Base-by-base conservation (phyloP, 345 rosid genomes). In the Sisymbrium altissimum region DNA sequence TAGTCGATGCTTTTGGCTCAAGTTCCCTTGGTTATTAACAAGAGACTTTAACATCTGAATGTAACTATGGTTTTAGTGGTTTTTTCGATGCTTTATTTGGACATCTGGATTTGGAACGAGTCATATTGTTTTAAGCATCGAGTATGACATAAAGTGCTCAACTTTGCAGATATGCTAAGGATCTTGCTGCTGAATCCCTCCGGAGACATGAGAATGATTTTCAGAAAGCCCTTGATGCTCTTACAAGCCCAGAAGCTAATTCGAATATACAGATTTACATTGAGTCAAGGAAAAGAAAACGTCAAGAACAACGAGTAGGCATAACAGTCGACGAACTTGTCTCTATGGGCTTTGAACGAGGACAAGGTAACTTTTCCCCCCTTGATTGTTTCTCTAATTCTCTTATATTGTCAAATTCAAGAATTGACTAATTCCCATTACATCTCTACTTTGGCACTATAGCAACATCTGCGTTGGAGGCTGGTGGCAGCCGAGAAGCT, bases 271-370 rank as follows among this genome's bases (percentile, higher is more conserved):
- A 89, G 91, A 68, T 69, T 67, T 77, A 81, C 81, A 86, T 91
- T 66, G 97, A 85, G 61, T 80, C 96, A 1, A 84, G 86, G 78
- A 91, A 87, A 85, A 80, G 88, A 66, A 89, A 89, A 84, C 81
- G 96, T 40, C 81, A 72, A 54, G 71, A 81, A 74, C 68, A 33
- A 63, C 70, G 52, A 75, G 79, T 56, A 27, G 80, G 80, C 36
- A 50, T 70, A 39, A 74, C 57, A 44, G 69, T 86, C 9, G 88
- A 89, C 75, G 81, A 66, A 75, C 93, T 91, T 70, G 92, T 91
- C 17, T 72, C 86, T 18, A 94, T 91, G 98, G 98, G 98, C n/a
- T 94, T 91, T 72, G 97, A 83, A 76, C 83, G 89, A 80, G 81
- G 87, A 44, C 78, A 64, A 68, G 98, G 98, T 91, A 82, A 29